Evolutionary conservation across 192 early-diverging fungal species (phyloP).

Genomic region (Dissophora ornata): DNA sequence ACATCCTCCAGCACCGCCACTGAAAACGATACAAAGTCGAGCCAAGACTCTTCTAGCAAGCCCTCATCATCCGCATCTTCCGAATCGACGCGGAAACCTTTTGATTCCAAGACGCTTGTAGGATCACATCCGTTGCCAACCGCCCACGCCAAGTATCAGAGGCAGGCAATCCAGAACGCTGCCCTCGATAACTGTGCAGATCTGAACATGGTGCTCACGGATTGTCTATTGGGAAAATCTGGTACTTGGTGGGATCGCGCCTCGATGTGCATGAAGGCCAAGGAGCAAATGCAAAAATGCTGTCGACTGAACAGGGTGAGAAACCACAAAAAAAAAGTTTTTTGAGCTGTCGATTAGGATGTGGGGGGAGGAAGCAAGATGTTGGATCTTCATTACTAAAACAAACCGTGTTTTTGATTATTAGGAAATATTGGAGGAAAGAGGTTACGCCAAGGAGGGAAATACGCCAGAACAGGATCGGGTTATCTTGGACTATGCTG

Average conservation of each 20-base stretch:
- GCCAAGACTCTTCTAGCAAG: background rate
- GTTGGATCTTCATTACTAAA: background rate
- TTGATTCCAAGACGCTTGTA: background rate
- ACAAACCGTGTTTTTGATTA: background rate
- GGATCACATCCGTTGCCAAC: conserved; percentile 20
- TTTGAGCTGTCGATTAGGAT: too few relatives aligned
- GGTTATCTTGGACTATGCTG: conserved; percentile 39
- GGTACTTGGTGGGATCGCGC: conserved; percentile 52
- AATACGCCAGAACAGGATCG: conserved; percentile 41
- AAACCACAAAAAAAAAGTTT: conserved; percentile 4
- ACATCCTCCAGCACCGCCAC: background rate
- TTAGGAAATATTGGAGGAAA: conserved; percentile 35
- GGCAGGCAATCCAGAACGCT: conserved; percentile 31
- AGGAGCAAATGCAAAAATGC: conserved; percentile 31
- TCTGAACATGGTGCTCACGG: conserved; percentile 39
- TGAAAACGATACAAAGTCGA: background rate
- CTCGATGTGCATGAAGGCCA: conserved; percentile 44
- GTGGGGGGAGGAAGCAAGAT: too few relatives aligned
- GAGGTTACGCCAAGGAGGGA: conserved; percentile 37
- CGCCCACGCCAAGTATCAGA: conserved; percentile 21
- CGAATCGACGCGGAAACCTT: conserved; percentile 4
- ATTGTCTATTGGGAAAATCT: conserved; percentile 31
- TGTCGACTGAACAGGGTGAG: conserved; percentile 41
- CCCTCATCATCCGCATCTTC: conserved; percentile 7
- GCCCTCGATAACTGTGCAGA: conserved; percentile 51